These are phyloP conservation scores for Komagataella mondaviorum DNA, from an alignment of 805 yeast species.

Conservation along the genomic window DNA sequence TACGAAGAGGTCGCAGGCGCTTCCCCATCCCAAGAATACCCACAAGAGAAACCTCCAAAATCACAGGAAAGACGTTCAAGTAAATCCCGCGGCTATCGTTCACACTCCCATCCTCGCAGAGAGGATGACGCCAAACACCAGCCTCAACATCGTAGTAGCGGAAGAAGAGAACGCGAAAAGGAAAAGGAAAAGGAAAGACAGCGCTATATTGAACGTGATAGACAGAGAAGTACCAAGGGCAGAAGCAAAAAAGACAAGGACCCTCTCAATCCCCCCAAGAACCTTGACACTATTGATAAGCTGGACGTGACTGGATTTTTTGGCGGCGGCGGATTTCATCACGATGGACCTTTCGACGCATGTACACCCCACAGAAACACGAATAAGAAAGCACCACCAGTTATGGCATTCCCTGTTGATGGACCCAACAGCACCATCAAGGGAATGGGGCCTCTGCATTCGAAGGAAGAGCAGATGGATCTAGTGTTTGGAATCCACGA, in stretches of 20 bases:
- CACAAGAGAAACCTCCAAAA: conserved; percentile 33
- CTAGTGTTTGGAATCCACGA: conserved; percentile 66
- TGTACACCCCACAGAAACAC: conserved; percentile 94
- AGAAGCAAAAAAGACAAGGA: conserved; percentile 22
- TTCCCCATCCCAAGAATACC: conserved; percentile 30
- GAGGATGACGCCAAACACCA: conserved; percentile 4
- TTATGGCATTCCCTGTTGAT: conserved; percentile 87
- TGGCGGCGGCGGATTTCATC: conserved; percentile 91
- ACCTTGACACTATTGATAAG: conserved; percentile 88
- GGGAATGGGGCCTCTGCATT: conserved; percentile 43
- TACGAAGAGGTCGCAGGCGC: conserved; percentile 59
- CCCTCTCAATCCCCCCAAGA: conserved; percentile 37
- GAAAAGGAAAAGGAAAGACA: conserved; percentile 6
- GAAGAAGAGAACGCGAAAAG: conserved; percentile 4
- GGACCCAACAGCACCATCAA: conserved; percentile 84
- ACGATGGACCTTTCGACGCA: conserved; percentile 98
- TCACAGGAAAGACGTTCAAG: conserved; percentile 5
- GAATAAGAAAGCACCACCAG: conserved; percentile 67
- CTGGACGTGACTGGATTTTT: conserved; percentile 91
- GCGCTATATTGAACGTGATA: conserved; percentile 4
- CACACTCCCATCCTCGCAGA: conserved; percentile 6
- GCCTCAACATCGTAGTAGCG: not conserved
- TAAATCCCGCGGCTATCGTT: conserved; percentile 11
- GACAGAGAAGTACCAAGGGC: conserved; percentile 11
- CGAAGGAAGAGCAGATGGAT: conserved; percentile 53